phyloP scores from a whole-genome alignment of 2,329 filamentous ascomycete species.

The Fusarium nisikadoi region DNA sequence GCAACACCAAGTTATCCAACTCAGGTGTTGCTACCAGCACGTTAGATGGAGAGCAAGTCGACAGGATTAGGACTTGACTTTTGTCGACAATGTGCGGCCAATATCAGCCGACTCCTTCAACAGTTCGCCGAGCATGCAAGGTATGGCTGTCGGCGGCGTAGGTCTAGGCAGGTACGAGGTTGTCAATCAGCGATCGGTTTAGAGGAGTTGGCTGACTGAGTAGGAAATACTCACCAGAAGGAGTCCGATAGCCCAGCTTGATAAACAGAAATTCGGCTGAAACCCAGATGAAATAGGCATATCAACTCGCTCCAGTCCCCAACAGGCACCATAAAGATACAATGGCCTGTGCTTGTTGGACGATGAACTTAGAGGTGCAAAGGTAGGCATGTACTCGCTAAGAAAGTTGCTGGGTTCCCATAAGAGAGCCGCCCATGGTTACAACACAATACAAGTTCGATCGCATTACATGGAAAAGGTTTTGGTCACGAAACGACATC shows the following conservation, averaged over 20 bases:
- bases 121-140: too few species aligned
- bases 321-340: background rate
- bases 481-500: too few species aligned
- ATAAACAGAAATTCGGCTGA: background rate
- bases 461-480: too few species aligned
- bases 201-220: too few species aligned
- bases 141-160: background rate
- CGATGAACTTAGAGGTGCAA: background rate
- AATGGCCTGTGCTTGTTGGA: background rate
- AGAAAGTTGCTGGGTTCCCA: too few species aligned
- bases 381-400: background rate
- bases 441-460: background rate
- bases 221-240: too few species aligned
- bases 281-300: background rate
- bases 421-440: too few species aligned
- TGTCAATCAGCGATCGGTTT: background rate
- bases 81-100: background rate
- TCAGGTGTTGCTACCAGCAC: background rate
- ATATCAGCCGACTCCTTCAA: background rate
- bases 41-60: background rate
- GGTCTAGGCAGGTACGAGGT: background rate
- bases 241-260: rapidly evolving
- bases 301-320: background rate
- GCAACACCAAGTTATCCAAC: background rate
- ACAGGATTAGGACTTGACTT: background rate